Base-by-base conservation (phyloP, 2,329 filamentous ascomycete species). In the Beauveria sp. region DNA sequence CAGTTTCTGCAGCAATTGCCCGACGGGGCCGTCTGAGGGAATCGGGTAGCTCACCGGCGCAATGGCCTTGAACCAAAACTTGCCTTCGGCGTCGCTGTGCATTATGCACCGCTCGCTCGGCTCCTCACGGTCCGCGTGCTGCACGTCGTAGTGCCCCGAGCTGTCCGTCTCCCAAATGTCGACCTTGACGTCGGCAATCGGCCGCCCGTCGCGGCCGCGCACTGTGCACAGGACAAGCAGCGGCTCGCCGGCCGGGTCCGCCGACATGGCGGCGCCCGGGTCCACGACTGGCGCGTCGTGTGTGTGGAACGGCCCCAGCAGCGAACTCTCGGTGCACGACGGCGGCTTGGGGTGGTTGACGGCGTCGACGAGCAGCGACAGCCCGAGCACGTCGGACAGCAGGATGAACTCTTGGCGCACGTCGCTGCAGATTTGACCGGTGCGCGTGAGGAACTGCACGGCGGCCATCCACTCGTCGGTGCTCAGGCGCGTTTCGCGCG, bases 21-120 rank as follows among this genome's bases (percentile, higher is more conserved):
- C 92, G 1, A 96, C 91, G 0, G 92, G 91, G 9, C 90, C 90
- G 73, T 96, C 91, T 67, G 90, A 81, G 1, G 91, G 90, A 68
- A 96, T 94, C 0, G 90, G 88, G 73, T 96, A 96, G 58, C 88
- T 86, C 62, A 96, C 91, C 0, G 92, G 92, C 63, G 88, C 86
- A 70, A 96, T 91, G 0, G 88, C 90, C 68, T 86, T 87, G 77
- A 96, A 96, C 86, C 88, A 96, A 71, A 96, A 94, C 47, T 7
- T 53, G 0, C 69, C 71, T 2, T 70, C 52, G 5, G 61, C 64
- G 28, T 71, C 70, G n/a, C 68, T 72, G 0, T 61, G 62, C 52
- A 73, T 59, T 3, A 71, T 61, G 26, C 66, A 67, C 4, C 72
- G 68, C 34, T 71, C 72, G 62, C 70, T 71, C 0, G 72, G 69